Conservation (phyloP, 2,329 filamentous ascomycete genomes). For the Coniella vitis region DNA sequence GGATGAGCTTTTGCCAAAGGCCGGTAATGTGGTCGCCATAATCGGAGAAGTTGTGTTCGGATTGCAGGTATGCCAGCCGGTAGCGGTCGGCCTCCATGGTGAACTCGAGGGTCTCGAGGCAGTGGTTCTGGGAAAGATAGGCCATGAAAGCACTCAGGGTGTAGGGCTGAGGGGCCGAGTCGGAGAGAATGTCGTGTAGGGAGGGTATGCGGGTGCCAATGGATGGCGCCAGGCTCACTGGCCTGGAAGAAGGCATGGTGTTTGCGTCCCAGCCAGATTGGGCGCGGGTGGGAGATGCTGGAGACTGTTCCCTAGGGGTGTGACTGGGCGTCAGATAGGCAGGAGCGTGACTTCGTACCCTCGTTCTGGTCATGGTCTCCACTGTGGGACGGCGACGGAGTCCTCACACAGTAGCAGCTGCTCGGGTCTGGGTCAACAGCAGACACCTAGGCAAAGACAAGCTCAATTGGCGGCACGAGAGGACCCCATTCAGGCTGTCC, state of each 20-base stretch:
- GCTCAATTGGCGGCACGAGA: neutral
- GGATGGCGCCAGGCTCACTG: constrained; percentile 39
- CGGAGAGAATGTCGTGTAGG: constrained; percentile 79
- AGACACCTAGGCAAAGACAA: constrained; percentile 17
- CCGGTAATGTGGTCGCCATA: constrained; percentile 62
- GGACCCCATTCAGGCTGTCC: neutral
- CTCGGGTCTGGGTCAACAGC: constrained; percentile 16
- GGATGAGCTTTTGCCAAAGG: constrained; percentile 81
- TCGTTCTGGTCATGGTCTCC: constrained; percentile 39
- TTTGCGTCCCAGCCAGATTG: constrained; percentile 36
- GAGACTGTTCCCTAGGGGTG: constrained; percentile 35
- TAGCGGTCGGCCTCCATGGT: constrained; percentile 91
- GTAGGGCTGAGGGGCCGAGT: constrained; percentile 80
- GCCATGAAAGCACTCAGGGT: constrained; percentile 92
- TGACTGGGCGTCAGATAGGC: constrained; percentile 35
- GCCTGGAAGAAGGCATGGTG: constrained; percentile 42
- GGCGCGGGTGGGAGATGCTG: constrained; percentile 37
- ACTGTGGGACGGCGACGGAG: constrained; percentile 11
- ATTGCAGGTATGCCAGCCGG: constrained; percentile 48
- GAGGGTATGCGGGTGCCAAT: constrained; percentile 50
- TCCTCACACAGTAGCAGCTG: constrained; percentile 15
- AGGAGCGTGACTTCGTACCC: constrained; percentile 38
- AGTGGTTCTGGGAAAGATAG: constrained; percentile 94
- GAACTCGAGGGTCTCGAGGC: constrained; percentile 92
- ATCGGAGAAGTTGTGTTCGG: constrained; percentile 34